These are phyloP conservation scores for Dendrobium catenatum DNA, from an alignment of 106 monocot species.

Conservation along the genomic window DNA sequence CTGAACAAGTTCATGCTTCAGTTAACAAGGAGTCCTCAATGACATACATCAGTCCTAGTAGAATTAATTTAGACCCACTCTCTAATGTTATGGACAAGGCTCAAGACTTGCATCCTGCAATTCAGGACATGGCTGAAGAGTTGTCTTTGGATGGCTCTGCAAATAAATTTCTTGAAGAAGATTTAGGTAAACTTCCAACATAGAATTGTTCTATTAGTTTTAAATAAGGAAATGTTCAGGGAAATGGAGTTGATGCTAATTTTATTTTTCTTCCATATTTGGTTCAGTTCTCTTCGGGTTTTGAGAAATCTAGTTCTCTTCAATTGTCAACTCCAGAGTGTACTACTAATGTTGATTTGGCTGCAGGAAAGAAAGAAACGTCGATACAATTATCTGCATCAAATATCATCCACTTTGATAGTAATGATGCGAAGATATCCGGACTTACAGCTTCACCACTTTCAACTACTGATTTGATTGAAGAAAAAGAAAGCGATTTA, in stretches of 20 bases:
- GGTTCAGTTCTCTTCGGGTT: not conserved
- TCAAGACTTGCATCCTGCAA: constrained; percentile 8
- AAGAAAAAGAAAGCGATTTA: not conserved
- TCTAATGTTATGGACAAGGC: constrained; percentile 7
- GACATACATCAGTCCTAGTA: not conserved
- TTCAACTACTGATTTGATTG: not conserved
- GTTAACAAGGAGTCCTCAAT: not conserved
- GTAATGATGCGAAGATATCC: constrained; percentile 4
- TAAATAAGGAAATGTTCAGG: not conserved
- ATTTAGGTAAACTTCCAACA: constrained; percentile 13
- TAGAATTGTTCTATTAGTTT: not conserved
- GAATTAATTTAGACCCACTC: not conserved
- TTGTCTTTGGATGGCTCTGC: constrained; percentile 10
- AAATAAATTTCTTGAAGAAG: constrained; percentile 15
- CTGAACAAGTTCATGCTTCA: constrained; percentile 5
- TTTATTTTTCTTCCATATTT: not conserved
- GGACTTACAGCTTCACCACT: not conserved
- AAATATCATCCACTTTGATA: not conserved
- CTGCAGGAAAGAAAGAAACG: constrained; percentile 6
- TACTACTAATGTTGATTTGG: not conserved
- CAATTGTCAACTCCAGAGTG: constrained; percentile 9
- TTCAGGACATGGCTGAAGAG: constrained; percentile 9
- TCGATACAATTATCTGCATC: constrained; percentile 9
- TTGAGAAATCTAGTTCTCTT: constrained; percentile 5
- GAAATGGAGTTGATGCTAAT: not conserved